phyloP scores from a whole-genome alignment of 306 rosid genomes.

The Pueraria montana region DNA sequence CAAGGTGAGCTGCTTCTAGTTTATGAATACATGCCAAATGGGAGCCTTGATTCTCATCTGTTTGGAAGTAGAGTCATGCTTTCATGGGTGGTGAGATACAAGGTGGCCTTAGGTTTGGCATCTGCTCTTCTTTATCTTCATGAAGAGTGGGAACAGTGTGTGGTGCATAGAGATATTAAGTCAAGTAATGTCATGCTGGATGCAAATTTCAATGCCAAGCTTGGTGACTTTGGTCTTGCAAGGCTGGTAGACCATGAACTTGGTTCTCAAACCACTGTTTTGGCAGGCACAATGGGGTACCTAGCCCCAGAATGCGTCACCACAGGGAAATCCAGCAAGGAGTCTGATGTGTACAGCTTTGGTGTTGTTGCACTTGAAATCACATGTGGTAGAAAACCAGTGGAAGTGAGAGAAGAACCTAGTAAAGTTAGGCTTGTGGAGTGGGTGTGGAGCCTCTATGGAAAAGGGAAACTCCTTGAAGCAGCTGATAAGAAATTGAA shows the following conservation, averaged over 20 bases:
- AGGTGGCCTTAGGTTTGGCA: conserved; percentile 71
- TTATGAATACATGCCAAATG: conserved; percentile 77
- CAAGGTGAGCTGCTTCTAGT: conserved; percentile 75
- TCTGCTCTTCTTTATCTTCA: conserved; percentile 76
- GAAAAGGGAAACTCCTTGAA: conserved; percentile 62
- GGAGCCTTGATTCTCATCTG: conserved; percentile 84
- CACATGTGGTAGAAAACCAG: conserved; percentile 76
- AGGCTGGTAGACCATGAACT: conserved; percentile 76
- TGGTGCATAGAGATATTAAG: conserved; percentile 83
- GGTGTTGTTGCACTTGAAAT: conserved; percentile 83
- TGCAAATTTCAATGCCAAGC: conserved; percentile 73
- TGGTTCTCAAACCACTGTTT: conserved; percentile 77
- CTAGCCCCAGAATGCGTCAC: conserved; percentile 79
- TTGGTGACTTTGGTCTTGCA: conserved; percentile 87
- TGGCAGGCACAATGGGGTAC: conserved; percentile 85
- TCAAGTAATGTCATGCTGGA: conserved; percentile 83
- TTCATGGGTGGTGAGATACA: conserved; percentile 66
- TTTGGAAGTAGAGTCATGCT: conserved; percentile 58
- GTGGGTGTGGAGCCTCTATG: conserved; percentile 82
- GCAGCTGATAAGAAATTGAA: conserved; percentile 58
- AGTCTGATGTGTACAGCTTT: conserved; percentile 78
- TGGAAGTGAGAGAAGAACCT: conserved; percentile 59
- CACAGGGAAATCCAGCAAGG: conserved; percentile 79
- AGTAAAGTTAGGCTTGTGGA: conserved; percentile 66
- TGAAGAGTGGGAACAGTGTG: conserved; percentile 90